These are phyloP conservation scores for Parascedosporium putredinis DNA, from an alignment of 2,329 filamentous ascomycete species.

Conservation along the genomic window DNA sequence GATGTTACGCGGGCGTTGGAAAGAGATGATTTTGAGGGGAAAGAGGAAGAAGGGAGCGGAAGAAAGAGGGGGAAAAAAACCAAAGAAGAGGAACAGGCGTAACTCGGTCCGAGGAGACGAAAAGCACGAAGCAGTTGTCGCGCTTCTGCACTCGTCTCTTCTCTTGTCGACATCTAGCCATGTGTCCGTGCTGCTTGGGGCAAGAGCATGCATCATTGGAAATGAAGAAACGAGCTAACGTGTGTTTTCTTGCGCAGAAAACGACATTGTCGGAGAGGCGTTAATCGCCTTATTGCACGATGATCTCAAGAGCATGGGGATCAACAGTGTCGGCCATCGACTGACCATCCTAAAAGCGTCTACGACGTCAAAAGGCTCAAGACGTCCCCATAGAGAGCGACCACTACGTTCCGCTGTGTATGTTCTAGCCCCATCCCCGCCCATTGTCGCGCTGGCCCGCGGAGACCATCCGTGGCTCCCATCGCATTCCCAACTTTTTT, in stretches of 20 bases:
- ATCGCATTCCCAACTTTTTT: neutral
- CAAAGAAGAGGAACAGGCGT: neutral
- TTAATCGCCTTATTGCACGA: constrained; percentile 82
- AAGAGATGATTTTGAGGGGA: too few relatives aligned
- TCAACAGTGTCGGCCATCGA: constrained; percentile 84
- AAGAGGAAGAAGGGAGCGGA: too few relatives aligned
- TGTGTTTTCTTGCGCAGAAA: constrained; percentile 47
- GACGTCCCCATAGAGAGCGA: constrained; percentile 85
- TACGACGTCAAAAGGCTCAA: constrained; percentile 95
- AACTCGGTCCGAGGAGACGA: neutral
- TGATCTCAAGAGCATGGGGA: constrained; percentile 90
- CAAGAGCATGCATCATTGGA: neutral
- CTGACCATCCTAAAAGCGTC: constrained; percentile 86
- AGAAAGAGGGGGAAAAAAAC: neutral
- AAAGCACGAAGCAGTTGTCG: neutral
- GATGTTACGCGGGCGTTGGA: too few relatives aligned
- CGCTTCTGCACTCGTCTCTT: neutral
- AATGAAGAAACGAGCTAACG: neutral
- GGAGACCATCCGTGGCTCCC: neutral
- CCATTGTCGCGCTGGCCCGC: neutral
- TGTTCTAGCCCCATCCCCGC: constrained; percentile 23
- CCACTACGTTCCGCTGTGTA: constrained; percentile 89
- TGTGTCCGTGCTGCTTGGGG: too few relatives aligned
- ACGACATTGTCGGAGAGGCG: constrained; percentile 88
- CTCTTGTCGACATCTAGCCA: neutral